Base-by-base conservation (phyloP, 1,284 basidiomycete species). In the Cutaneotrichosporon cavernicola region DNA sequence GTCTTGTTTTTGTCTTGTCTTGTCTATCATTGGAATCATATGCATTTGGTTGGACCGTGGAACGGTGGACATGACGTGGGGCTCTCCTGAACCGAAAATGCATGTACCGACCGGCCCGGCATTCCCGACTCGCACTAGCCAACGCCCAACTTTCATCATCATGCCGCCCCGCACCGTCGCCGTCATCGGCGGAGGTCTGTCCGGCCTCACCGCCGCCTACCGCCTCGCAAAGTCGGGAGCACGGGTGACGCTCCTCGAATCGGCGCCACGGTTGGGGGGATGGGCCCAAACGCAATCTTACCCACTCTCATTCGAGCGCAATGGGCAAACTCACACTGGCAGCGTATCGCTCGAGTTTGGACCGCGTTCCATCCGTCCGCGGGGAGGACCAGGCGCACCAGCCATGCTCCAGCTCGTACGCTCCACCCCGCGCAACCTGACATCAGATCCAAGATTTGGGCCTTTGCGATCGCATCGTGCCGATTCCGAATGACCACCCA, bases 341-440 rank as follows among this genome's bases (percentile, higher is more conserved):
- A 74, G 78, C 53, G 83, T 90, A 13, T 72, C 90, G 5, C 81
- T 95, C 18, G 93, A 97, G 81, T 84, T 85, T 34, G 93, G 93
- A 0, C 92, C 93, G 38, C 82, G 93, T 47, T 92, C 90, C 18
- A 81, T 96, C 26, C 82, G 92, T 38, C 90, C 92, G 0, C 87
- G 87, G 65, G 84, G 85, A 65, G 84, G 85, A 64, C 81, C 86
- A 47, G 81, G 81, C 0, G 79, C 81, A 47, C 69, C 77, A 0
- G 73, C 75, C 4, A 82, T 95, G 65, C 81, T 96, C 5, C 89
- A 93, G 73, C 78, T 97, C 77, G 93, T 93, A 75, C 77, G 90
- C 84, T 22, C 18, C 10, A 4, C 14, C 11, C 8, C 21, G 40
- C 11, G 2, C 9, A 9, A 10, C 43, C 61, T 66, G 21, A 61